Conservation (phyloP, 352 stramenopile genomes). For the Bremia lactucae region DNA sequence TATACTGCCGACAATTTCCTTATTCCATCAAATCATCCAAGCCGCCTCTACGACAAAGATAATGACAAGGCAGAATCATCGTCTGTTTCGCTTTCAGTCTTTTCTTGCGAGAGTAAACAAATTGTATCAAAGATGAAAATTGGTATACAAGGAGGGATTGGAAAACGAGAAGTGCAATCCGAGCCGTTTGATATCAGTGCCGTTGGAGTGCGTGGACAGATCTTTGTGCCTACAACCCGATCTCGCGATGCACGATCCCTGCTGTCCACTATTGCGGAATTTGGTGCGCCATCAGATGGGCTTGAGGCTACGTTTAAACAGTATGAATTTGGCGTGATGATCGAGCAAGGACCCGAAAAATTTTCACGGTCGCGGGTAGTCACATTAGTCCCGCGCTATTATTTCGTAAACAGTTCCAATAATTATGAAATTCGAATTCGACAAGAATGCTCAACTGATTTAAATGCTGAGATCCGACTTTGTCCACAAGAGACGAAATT, state of each 20-base stretch:
- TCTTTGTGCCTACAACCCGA: slow-evolving; percentile 42
- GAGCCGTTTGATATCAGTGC: slow-evolving; percentile 71
- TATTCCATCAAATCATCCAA: slow-evolving; percentile 37
- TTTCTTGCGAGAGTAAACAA: slow-evolving; percentile 54
- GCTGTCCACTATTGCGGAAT: slow-evolving; percentile 42
- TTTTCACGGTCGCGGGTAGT: slow-evolving; percentile 73
- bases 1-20: slow-evolving; percentile 54
- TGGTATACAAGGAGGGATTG: slow-evolving; percentile 32
- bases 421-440: slow-evolving; percentile 55
- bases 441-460: slow-evolving; percentile 39
- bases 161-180: slow-evolving; percentile 47
- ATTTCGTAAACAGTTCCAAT: slow-evolving; percentile 67
- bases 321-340: slow-evolving; percentile 80
- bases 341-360: slow-evolving; percentile 65
- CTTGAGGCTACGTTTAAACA: slow-evolving; percentile 42
- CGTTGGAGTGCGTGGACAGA: slow-evolving; percentile 62
- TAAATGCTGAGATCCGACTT: slow-evolving; percentile 29
- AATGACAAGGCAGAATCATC: slow-evolving; percentile 15
- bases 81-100: slow-evolving; percentile 55
- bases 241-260: slow-evolving; percentile 32
- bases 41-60: slow-evolving; percentile 17
- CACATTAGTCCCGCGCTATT: slow-evolving; percentile 70
- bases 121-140: slow-evolving; percentile 70
- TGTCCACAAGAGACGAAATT: slow-evolving; percentile 51
- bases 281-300: slow-evolving; percentile 13